A percentile compares a stretch with the other conserved stretches of the same genome.
Conservation (phyloP, 2,329 filamentous ascomycete genomes). For the Metarhizium rileyi region DNA sequence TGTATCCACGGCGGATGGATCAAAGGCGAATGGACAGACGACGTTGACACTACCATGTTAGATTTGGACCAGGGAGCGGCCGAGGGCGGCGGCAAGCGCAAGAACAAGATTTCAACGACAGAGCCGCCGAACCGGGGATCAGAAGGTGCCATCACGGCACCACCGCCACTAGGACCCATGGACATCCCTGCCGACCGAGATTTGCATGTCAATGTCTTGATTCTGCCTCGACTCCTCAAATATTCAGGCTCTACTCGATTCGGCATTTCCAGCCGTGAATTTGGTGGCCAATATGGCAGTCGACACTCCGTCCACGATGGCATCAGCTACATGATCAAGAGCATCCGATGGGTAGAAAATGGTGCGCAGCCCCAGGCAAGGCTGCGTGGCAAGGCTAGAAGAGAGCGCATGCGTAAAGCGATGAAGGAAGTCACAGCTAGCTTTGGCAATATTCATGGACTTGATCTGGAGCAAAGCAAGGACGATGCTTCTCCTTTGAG, state of each 20-base stretch:
- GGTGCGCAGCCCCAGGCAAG: constrained; percentile 54
- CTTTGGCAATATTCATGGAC: constrained; percentile 21
- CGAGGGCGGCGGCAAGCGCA: constrained; percentile 20
- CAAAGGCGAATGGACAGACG: constrained; percentile 74
- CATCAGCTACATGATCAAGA: constrained; percentile 76
- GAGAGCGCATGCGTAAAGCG: constrained; percentile 47
- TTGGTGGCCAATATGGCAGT: constrained; percentile 43
- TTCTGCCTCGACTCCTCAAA: constrained; percentile 68
- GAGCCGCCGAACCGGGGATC: constrained; percentile 26
- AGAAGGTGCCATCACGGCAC: constrained; percentile 37
- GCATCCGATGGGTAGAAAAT: constrained; percentile 74
- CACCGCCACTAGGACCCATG: constrained; percentile 52
- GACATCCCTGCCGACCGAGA: constrained; percentile 60
- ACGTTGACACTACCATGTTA: constrained; percentile 62
- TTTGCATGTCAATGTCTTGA: constrained; percentile 75
- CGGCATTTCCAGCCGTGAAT: constrained; percentile 74
- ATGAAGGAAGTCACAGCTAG: constrained; percentile 40
- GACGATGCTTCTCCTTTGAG: constrained; percentile 15
- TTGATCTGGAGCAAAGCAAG: constrained; percentile 16
- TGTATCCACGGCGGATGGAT: constrained; percentile 93
- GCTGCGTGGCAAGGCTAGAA: constrained; percentile 43
- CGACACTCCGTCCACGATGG: constrained; percentile 60
- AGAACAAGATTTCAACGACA: constrained; percentile 18
- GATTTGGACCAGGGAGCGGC: constrained; percentile 34
- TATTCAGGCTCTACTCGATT: constrained; percentile 69